Evolutionary conservation across 1,284 basidiomycete species (phyloP).

Genomic region (Peniophora sp.): DNA sequence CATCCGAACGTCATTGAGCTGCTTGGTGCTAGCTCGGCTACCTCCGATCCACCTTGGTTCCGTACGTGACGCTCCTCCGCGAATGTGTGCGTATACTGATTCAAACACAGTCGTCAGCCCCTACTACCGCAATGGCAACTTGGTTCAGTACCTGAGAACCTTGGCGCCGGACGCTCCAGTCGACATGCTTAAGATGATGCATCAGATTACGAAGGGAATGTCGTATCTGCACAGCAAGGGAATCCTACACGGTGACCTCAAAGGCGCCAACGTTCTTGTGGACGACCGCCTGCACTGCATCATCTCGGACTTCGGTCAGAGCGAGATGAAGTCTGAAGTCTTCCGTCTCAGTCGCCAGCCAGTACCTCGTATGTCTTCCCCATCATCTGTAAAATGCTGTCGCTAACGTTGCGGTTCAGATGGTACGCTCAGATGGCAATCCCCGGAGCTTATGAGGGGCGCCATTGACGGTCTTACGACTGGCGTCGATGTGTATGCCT

Average conservation of each 20-base stretch:
- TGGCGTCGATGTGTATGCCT: slow-evolving; percentile 66
- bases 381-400: no score
- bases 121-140: slow-evolving; percentile 37
- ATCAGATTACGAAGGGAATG: slow-evolving; percentile 73
- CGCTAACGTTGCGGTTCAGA: slow-evolving; percentile 24
- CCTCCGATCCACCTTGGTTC: slow-evolving; percentile 37
- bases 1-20: slow-evolving; percentile 34
- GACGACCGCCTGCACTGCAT: slow-evolving; percentile 58
- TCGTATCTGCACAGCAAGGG: slow-evolving; percentile 59
- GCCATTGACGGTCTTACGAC: slow-evolving; percentile 36
- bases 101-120: slow-evolving; percentile 42
- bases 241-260: slow-evolving; percentile 69
- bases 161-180: slow-evolving; percentile 20
- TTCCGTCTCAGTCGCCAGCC: slow-evolving; percentile 47
- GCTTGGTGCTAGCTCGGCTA: slow-evolving; percentile 34
- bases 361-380: slow-evolving; percentile 41
- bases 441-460: slow-evolving; percentile 63
- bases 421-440: slow-evolving; percentile 64
- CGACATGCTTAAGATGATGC: slow-evolving; percentile 51
- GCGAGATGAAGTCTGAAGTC: slow-evolving; percentile 66
- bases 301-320: slow-evolving; percentile 75
- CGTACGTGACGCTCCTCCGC: slow-evolving; percentile 21
- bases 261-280: slow-evolving; percentile 69
- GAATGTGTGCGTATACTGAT: neutral
- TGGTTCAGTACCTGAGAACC: slow-evolving; percentile 39